Conservation (phyloP, 1,139 yeast species). For the Diutina ranongensis region DNA sequence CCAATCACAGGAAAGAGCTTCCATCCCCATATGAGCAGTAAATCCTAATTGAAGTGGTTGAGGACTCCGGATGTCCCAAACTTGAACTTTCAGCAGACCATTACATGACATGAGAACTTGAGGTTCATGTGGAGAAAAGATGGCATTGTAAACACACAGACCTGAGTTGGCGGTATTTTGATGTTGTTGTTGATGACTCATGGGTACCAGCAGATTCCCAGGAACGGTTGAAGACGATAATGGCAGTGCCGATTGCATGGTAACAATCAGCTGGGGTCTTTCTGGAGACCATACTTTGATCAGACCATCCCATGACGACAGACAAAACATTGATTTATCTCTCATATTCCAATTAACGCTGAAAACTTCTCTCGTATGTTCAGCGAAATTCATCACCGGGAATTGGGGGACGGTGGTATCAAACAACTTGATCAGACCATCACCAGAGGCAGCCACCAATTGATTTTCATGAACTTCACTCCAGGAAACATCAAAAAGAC, state of each 20-base stretch:
- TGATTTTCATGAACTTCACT: constrained; percentile 86
- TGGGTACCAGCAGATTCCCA: background rate
- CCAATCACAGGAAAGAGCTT: constrained; percentile 75
- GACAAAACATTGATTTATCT: constrained; percentile 59
- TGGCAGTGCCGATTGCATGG: constrained; percentile 31
- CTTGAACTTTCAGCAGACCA: constrained; percentile 65
- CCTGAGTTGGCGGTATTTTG: constrained; percentile 17
- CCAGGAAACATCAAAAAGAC: constrained; percentile 83
- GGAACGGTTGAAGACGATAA: background rate
- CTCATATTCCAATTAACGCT: constrained; percentile 79
- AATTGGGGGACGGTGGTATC: constrained; percentile 56
- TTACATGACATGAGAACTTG: constrained; percentile 61
- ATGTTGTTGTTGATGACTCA: constrained; percentile 12
- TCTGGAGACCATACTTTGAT: constrained; percentile 65
- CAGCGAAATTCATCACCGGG: constrained; percentile 71
- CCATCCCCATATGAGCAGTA: constrained; percentile 71
- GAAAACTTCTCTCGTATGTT: constrained; percentile 81
- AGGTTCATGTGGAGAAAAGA: constrained; percentile 81
- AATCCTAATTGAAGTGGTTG: constrained; percentile 49
- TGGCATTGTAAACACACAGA: constrained; percentile 66
- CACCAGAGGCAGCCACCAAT: constrained; percentile 74
- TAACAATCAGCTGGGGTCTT: constrained; percentile 46
- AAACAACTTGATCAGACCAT: constrained; percentile 75
- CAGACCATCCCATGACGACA: constrained; percentile 89
- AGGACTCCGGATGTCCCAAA: constrained; percentile 78